Conservation (phyloP, 2,329 filamentous ascomycete species). For the Clarireedia paspali region DNA sequence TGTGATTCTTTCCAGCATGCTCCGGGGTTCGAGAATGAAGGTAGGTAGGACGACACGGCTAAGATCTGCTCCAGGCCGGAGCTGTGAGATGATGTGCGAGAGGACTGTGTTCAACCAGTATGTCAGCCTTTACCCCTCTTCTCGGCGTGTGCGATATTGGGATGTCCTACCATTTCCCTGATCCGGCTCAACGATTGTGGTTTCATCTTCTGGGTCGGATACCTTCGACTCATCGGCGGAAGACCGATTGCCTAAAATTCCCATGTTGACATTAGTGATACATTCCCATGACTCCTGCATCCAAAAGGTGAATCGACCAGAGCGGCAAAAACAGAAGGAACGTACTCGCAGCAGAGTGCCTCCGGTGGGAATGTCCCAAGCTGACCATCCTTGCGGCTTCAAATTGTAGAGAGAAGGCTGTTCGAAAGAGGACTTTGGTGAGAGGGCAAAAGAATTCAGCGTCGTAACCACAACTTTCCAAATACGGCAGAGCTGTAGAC, state of each 20-base stretch:
- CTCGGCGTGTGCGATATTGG: too few relatives aligned
- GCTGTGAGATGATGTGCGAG: constrained; percentile 92
- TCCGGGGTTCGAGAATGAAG: constrained; percentile 94
- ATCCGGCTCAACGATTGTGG: constrained; percentile 77
- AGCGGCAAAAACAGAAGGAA: constrained; percentile 15
- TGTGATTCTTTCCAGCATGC: constrained; percentile 97
- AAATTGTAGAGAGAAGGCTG: background rate
- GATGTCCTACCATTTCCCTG: constrained; percentile 76
- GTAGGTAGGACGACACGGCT: constrained; percentile 92
- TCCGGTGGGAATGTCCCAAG: constrained; percentile 39
- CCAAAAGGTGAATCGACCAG: constrained; percentile 1
- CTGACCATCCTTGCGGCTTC: constrained; percentile 23
- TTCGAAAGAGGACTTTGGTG: background rate
- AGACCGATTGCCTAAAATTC: constrained; percentile 34
- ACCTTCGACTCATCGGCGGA: constrained; percentile 26
- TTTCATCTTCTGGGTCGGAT: constrained; percentile 55
- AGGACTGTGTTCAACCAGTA: constrained; percentile 55
- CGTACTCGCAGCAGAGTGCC: constrained; percentile 37
- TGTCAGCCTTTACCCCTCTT: constrained; percentile 13
- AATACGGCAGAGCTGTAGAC: background rate
- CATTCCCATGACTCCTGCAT: background rate
- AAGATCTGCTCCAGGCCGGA: constrained; percentile 89
- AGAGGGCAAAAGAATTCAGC: background rate
- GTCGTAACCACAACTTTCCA: background rate
- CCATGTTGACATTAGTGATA: background rate